Evolutionary conservation across 805 yeast species (phyloP), one percentile per base, ranked within the genome.

Genomic region (Saccharomycopsis microspora): DNA sequence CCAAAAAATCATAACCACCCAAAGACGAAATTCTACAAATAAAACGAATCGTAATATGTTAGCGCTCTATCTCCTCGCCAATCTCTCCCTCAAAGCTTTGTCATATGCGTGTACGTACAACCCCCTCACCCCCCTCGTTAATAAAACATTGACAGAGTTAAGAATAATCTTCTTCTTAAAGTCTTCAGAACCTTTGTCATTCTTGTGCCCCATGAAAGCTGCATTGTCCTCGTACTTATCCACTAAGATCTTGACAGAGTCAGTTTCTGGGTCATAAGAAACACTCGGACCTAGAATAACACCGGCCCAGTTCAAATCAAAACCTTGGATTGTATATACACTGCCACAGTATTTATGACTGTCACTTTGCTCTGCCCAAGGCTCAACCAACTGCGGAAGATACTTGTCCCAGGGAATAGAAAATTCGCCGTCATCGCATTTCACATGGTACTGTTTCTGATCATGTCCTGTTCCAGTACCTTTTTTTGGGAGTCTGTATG

Each of bases 311-410:
- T 70, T 70, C 47, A 71, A 54, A 55, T 71, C 75, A 53, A 70
- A 71, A 1, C 75, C 75, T 56, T 70, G 75, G 27, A 71, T 59
- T 0, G 75, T 70, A 46, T 71, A 71, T 3, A 70, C 75, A 27
- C 72, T 67, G 0, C 75, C 75, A 39, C 70, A 74, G 54, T 70
- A 74, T 32, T 69, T 70, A 39, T 70, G 67, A 1, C 72, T 68
- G 41, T 70, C 74, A 0, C 59, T 58, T 37, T 74, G 54, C 53
- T 70, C 75, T 46, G 71, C 65, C 75, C 75, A 71, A 10, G 75
- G 75, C 2, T 10, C 64, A 19, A 19, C 19, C 19, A 19, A 19
- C 19, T 19, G 19, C 19, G 19, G 19, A 19, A 19, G 19, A 19
- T 19, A 19, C 19, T 19, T 19, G 19, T 19, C 19, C 19, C 19